Evolutionary conservation across 345 rosid genomes (phyloP), one percentile per base, ranked within the genome.

Genomic region (Corchorus olitorius): DNA sequence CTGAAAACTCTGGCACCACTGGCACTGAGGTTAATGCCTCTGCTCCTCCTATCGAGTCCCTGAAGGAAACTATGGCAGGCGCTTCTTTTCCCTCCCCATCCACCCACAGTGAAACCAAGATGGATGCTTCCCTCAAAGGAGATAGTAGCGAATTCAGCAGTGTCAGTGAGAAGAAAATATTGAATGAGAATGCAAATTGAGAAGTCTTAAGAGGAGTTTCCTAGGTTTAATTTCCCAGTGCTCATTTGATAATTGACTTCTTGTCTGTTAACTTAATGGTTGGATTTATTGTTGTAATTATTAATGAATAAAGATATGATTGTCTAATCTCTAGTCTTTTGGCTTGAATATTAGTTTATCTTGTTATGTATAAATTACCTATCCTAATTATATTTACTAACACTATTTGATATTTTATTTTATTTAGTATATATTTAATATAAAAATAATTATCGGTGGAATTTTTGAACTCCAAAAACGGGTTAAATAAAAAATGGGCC

Each of bases 121-220:
- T 35, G 22, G 74, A 12, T 39, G 82, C 54, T 75, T 50, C 77
- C 64, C 20, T 19, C 2, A 58, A 70, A 70, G 65, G 52, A 59
- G 75, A 65, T 73, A 45, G 65, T 45, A 17, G 46, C 41, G 78
- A 74, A 77, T 50, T 79, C 55, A 73, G 80, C 74, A 45, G 70
- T 49, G 33, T 41, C 16, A 58, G 54, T 73, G 39, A 60, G 12
- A 66, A 82, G 67, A 62, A 67, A 69, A 27, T 39, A 70, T 3
- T 8, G 77, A 72, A 33, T 73, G 46, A 16, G 65, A 39, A 33
- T 73, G 46, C 16, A 55, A 39, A 65, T 41, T 53, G 37, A 65
- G 63, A 49, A 35, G 22, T 39, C 43, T 39, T 39, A 39, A 6
- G 43, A 39, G 43, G 43, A 39, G 63, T 33, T 59, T 59, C 4